Evolutionary conservation across 2,329 filamentous ascomycete genomes (phyloP).

Genomic region (Sphaerostilbella broomeana): DNA sequence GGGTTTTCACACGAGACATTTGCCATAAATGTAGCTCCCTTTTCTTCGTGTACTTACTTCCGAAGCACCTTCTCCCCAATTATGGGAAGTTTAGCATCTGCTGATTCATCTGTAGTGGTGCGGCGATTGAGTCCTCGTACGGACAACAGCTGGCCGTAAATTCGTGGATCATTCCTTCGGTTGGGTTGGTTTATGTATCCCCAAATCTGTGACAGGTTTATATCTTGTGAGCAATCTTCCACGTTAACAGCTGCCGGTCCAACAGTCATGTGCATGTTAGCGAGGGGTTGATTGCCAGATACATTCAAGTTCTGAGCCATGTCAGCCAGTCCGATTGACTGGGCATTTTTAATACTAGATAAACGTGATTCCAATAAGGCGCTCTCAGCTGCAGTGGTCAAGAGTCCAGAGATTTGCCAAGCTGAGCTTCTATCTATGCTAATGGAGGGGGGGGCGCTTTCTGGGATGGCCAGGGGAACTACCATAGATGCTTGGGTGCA

Average conservation of each 20-base stretch:
- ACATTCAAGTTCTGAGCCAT: conserved; percentile 63
- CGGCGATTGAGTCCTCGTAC: conserved; percentile 17
- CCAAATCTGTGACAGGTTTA: conserved; percentile 27
- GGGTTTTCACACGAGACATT: too few relatives aligned
- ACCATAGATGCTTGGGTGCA: conserved; percentile 68
- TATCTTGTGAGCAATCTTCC: conserved; percentile 24
- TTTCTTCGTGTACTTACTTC: conserved; percentile 21
- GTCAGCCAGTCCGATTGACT: conserved; percentile 48
- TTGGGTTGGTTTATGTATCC: conserved; percentile 1
- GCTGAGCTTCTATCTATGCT: conserved; percentile 54
- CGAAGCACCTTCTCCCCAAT: conserved; percentile 24
- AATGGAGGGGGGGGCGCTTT: conserved; percentile 48
- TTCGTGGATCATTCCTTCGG: conserved; percentile 11
- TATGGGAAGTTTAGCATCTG: conserved; percentile 15
- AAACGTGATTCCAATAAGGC: conserved; percentile 71
- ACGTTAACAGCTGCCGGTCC: conserved; percentile 25
- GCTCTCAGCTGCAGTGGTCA: conserved; percentile 71
- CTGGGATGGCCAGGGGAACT: conserved; percentile 64
- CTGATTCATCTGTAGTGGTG: conserved; percentile 8
- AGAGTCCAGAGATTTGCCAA: conserved; percentile 76
- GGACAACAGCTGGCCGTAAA: conserved; percentile 25
- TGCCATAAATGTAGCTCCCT: too few relatives aligned
- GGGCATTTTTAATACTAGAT: conserved; percentile 35
- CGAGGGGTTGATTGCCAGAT: conserved; percentile 73
- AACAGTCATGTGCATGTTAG: conserved; percentile 64